phyloP scores from a whole-genome alignment of 2,329 filamentous ascomycete species.

The Lithohypha guttulata region DNA sequence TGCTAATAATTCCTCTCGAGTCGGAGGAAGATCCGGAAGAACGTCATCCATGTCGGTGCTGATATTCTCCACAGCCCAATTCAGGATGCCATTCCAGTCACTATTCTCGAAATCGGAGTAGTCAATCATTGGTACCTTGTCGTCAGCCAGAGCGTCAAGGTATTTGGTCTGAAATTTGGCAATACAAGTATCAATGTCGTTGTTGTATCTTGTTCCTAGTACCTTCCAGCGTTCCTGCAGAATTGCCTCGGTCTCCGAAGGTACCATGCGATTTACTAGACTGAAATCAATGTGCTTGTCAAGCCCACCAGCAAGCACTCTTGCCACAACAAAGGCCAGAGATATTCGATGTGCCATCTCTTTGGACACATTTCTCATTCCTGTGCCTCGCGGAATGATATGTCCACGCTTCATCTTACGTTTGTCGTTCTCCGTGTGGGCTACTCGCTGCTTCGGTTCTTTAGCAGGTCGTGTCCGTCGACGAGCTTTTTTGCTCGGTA shows the following conservation, averaged over 20 bases:
- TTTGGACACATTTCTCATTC: slow-evolving; percentile 6
- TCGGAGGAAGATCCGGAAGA: slow-evolving; percentile 34
- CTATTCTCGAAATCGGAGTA: slow-evolving; percentile 34
- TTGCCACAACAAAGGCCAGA: slow-evolving; percentile 33
- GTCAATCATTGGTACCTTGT: slow-evolving; percentile 34
- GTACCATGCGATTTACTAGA: slow-evolving; percentile 34
- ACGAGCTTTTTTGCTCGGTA: slow-evolving; percentile 2
- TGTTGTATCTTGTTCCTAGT: slow-evolving; percentile 28
- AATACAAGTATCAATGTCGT: slow-evolving; percentile 35
- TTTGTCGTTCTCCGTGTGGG: slow-evolving; percentile 6
- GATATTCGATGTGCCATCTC: slow-evolving; percentile 8
- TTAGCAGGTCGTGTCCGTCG: background rate
- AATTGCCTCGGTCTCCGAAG: slow-evolving; percentile 28
- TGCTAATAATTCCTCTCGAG: slow-evolving; percentile 31
- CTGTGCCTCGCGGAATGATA: background rate
- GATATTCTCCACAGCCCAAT: slow-evolving; percentile 36
- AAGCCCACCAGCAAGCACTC: slow-evolving; percentile 35
- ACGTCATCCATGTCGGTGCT: slow-evolving; percentile 28
- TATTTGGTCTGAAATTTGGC: slow-evolving; percentile 37
- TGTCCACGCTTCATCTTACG: background rate
- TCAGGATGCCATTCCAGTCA: slow-evolving; percentile 37
- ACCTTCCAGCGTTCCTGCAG: slow-evolving; percentile 30
- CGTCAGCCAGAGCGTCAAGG: slow-evolving; percentile 34
- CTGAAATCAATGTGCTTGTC: slow-evolving; percentile 36
- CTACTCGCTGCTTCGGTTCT: slow-evolving; percentile 11